These are phyloP conservation scores for Diospyros kaki DNA, from an alignment of 148 eudicot species.

Conservation along the genomic window DNA sequence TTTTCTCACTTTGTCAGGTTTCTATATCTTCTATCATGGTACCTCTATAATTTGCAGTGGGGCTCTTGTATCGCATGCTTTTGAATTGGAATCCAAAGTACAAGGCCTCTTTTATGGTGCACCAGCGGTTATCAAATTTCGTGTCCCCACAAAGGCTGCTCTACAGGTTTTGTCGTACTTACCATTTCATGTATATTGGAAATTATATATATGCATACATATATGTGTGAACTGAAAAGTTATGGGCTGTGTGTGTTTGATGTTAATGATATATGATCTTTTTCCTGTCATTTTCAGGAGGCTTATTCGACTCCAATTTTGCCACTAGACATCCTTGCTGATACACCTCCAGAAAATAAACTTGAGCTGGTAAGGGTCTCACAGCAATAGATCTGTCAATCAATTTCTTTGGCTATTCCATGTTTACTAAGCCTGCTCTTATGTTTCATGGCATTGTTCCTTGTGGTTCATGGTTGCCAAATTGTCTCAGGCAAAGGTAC, in stretches of 20 bases:
- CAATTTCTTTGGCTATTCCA: not conserved
- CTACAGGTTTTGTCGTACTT: constrained; percentile 62
- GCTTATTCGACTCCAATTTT: constrained; percentile 79
- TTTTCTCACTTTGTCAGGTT: too few relatives aligned
- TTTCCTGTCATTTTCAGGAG: constrained; percentile 34
- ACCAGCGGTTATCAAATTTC: constrained; percentile 75
- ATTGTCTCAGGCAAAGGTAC: constrained; percentile 67
- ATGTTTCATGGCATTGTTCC: constrained; percentile 23
- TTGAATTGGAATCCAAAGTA: constrained; percentile 73
- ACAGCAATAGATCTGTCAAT: not conserved
- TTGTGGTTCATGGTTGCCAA: constrained; percentile 26
- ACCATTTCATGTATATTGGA: not conserved
- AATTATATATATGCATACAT: not conserved
- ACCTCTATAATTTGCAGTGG: constrained; percentile 43
- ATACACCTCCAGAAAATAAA: constrained; percentile 67
- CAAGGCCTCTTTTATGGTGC: constrained; percentile 62
- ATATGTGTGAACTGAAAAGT: not conserved
- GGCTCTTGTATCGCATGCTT: constrained; percentile 58
- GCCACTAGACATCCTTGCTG: constrained; percentile 78
- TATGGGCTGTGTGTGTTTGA: not conserved
- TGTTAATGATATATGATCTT: not conserved
- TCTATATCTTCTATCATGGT: not conserved
- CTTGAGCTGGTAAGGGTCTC: constrained; percentile 59
- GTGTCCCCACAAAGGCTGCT: constrained; percentile 81
- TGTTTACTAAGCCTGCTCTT: constrained; percentile 20